Conservation (phyloP, 75 land plant species). For the Selaginella tamariscina region DNA sequence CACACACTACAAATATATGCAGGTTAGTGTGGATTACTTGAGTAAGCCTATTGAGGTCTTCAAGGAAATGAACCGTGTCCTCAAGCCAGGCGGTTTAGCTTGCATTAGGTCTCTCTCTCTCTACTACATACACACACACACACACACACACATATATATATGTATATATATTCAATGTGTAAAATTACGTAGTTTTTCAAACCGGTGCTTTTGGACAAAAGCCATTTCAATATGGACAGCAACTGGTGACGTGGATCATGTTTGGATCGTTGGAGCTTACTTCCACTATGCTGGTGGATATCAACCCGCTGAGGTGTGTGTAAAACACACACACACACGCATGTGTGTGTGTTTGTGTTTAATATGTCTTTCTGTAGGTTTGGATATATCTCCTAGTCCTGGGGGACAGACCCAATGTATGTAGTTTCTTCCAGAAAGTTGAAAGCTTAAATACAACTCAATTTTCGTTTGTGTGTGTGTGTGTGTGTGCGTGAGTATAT, state of each 20-base stretch:
- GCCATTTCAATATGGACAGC: slow-evolving; percentile 99
- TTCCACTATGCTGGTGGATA: slow-evolving; percentile 92
- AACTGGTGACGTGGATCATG: slow-evolving; percentile 87
- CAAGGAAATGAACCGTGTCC: slow-evolving; percentile 78
- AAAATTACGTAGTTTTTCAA: slow-evolving; percentile 67
- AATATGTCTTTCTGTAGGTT: slow-evolving; percentile 39
- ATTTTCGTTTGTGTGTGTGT: too few relatives aligned
- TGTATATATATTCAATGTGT: too few relatives aligned
- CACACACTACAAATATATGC: not conserved
- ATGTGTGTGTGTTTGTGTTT: not conserved
- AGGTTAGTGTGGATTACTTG: slow-evolving; percentile 97
- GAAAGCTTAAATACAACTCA: slow-evolving; percentile 21
- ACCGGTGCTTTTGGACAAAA: slow-evolving; percentile 91
- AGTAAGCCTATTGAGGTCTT: slow-evolving; percentile 82
- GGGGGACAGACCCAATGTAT: slow-evolving; percentile 94
- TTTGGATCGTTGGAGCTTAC: slow-evolving; percentile 79
- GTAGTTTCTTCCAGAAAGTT: slow-evolving; percentile 71
- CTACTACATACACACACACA: too few relatives aligned
- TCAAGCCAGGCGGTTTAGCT: slow-evolving; percentile 64
- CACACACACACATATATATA: too few relatives aligned
- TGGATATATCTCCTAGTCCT: slow-evolving; percentile 94
- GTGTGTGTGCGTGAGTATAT: too few relatives aligned
- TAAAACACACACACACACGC: not conserved
- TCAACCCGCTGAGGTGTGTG: slow-evolving; percentile 68
- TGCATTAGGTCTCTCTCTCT: slow-evolving; percentile 33